A percentile compares a stretch with the other conserved stretches of the same genome.
Evolutionary conservation across 805 yeast genomes (phyloP).

Genomic region (Starmerella roubikii): DNA sequence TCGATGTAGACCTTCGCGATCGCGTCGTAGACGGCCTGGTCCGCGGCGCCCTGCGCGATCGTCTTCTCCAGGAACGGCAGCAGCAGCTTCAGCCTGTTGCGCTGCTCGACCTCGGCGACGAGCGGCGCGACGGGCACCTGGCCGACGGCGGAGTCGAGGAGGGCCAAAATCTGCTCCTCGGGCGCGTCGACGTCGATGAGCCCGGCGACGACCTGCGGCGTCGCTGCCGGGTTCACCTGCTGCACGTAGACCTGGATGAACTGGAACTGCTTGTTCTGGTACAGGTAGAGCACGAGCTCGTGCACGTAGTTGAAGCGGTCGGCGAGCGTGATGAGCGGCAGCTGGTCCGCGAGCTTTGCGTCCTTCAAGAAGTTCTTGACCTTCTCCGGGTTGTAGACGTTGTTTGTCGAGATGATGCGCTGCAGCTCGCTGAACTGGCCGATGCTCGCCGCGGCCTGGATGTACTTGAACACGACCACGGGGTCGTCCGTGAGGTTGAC

Average conservation of each 20-base stretch:
- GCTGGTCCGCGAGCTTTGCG: constrained; percentile 82
- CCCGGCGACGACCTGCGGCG: constrained; percentile 95
- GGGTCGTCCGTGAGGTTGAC: constrained; percentile 90
- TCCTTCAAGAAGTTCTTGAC: constrained; percentile 95
- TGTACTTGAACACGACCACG: constrained; percentile 90
- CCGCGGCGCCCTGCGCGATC: constrained; percentile 66
- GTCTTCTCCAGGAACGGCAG: constrained; percentile 88
- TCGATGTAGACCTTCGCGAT: constrained; percentile 96
- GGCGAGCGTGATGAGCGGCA: constrained; percentile 91
- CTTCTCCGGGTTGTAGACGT: constrained; percentile 89
- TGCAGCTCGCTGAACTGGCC: constrained; percentile 91
- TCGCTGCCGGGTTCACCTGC: constrained; percentile 88
- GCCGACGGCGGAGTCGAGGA: constrained; percentile 76
- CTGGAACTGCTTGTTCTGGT: constrained; percentile 90
- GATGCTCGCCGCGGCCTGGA: constrained; percentile 81
- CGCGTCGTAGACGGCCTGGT: constrained; percentile 84
- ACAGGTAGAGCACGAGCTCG: constrained; percentile 81
- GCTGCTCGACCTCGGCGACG: constrained; percentile 89
- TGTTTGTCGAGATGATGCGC: constrained; percentile 87
- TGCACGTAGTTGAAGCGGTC: constrained; percentile 85
- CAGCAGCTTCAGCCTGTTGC: constrained; percentile 82
- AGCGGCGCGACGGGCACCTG: constrained; percentile 85
- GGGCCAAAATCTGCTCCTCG: constrained; percentile 66
- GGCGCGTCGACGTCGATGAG: constrained; percentile 95
- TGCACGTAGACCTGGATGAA: constrained; percentile 97